Evolutionary conservation across 352 stramenopile species (phyloP).

Genomic region (Pythium pyrilobum): DNA sequence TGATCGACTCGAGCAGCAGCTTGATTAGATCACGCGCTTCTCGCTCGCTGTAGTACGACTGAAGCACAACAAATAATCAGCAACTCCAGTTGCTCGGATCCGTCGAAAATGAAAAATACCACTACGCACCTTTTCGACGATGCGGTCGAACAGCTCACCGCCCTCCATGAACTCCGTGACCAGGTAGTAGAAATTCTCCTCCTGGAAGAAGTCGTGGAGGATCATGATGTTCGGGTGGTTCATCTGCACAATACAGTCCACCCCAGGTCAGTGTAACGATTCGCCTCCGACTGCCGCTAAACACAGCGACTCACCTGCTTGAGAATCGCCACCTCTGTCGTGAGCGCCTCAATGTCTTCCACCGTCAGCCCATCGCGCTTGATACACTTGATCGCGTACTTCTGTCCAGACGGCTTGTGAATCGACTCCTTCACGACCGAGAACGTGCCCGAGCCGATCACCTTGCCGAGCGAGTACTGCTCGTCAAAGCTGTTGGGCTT

Average conservation of each 20-base stretch:
- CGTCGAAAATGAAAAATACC: neutral
- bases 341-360: conserved; percentile 85
- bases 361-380: conserved; percentile 83
- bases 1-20: conserved; percentile 81
- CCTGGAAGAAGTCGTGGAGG: conserved; percentile 91
- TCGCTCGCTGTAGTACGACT: conserved; percentile 89
- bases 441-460: conserved; percentile 88
- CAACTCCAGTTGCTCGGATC: too few species aligned
- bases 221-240: conserved; percentile 93
- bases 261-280: neutral
- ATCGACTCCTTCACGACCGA: conserved; percentile 83
- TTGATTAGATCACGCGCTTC: conserved; percentile 85
- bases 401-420: conserved; percentile 76
- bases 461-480: conserved; percentile 81
- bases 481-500: conserved; percentile 79
- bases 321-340: conserved; percentile 79
- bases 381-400: conserved; percentile 92
- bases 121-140: conserved; percentile 71
- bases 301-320: conserved; percentile 54
- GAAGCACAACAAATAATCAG: neutral
- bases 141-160: conserved; percentile 84
- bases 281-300: neutral
- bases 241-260: conserved; percentile 39
- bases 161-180: conserved; percentile 97
- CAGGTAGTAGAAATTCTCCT: conserved; percentile 95